These are phyloP conservation scores for Calonectria pteridis DNA, from an alignment of 2,329 filamentous ascomycete genomes.

Conservation along the genomic window DNA sequence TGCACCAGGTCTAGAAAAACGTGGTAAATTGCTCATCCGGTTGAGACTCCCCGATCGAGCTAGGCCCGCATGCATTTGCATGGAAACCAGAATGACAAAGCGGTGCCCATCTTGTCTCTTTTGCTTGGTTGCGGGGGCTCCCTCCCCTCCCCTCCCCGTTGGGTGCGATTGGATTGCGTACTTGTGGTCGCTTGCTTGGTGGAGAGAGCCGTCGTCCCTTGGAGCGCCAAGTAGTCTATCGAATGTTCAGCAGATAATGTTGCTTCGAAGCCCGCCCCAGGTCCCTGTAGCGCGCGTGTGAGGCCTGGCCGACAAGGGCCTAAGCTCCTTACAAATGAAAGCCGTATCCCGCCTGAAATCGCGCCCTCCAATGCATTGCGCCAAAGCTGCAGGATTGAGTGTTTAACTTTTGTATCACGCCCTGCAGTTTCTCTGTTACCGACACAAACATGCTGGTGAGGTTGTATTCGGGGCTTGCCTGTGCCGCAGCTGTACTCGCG, in stretches of 20 bases:
- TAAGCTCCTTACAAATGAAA: background rate
- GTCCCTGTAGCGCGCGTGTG: background rate
- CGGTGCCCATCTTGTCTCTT: background rate
- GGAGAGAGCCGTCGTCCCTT: background rate
- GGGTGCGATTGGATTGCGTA: background rate
- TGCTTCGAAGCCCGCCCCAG: background rate
- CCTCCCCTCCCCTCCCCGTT: background rate
- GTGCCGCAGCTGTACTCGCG: conserved; percentile 31
- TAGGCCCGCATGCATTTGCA: background rate
- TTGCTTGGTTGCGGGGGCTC: background rate
- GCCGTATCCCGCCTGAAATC: background rate
- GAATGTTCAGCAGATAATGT: background rate
- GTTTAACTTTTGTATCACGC: conserved; percentile 13
- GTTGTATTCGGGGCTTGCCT: conserved; percentile 31
- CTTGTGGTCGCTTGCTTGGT: background rate
- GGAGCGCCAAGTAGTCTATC: background rate
- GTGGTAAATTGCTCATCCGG: background rate
- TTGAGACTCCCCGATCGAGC: background rate
- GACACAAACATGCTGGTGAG: conserved; percentile 30
- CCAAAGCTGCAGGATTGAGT: background rate
- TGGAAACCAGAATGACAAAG: background rate
- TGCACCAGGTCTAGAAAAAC: background rate
- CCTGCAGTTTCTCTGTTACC: background rate
- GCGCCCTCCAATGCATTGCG: background rate
- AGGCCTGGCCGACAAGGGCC: background rate